Base-by-base conservation (phyloP, 108 stramenopile genomes). In the Skeletonema potamos region DNA sequence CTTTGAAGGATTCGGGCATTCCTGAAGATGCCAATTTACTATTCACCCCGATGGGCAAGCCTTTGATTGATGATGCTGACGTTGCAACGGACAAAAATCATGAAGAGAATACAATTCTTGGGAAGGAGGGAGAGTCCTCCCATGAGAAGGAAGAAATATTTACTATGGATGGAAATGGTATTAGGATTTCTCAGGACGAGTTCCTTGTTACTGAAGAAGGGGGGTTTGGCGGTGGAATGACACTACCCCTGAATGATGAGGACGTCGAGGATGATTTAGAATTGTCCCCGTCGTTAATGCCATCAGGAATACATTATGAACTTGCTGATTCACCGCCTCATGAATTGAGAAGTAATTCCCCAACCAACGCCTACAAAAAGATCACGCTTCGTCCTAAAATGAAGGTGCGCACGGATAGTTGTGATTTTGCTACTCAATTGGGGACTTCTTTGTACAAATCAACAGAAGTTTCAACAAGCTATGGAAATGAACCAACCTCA, bases 41-140 rank as follows among this genome's bases (percentile, higher is more conserved):
- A 2, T 68, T 68, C 43, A 58, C 58, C 27, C 67, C 67, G 18
- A 41, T 39, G n/a, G 67, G 67, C 12, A 37, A 43, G 67, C 67
- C 67, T 11, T 57, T 68, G 33, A 39, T 58, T 58, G 67, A 68
- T 34, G 54, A 68, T 37, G 67, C 18, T 29, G 67, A 58, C 27
- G 67, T 57, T 55, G 29, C 30, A 4, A 30, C 13, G 1, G 30
- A 6, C 2, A 26, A 44, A 15, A 41, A 41, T 41, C 39, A 41
- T 0, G 15, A 41, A 41, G 39, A 41, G n/a, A 13, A 37, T 11
- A 10, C 36, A 11, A 11, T 11, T 12, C 36, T 12, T n/a, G 3
- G 39, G 39, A 41, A n/a, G 13, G 15, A 41, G 39, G 39, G 13
- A n/a, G 39, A 41, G 39, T n/a, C 39, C 15, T n/a, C 48, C 4